Percentiles rank a stretch among this genome's conserved stretches.
These are phyloP conservation scores for Suhomyces coccinellae DNA, from an alignment of 1,139 yeast species.

Conservation along the genomic window DNA sequence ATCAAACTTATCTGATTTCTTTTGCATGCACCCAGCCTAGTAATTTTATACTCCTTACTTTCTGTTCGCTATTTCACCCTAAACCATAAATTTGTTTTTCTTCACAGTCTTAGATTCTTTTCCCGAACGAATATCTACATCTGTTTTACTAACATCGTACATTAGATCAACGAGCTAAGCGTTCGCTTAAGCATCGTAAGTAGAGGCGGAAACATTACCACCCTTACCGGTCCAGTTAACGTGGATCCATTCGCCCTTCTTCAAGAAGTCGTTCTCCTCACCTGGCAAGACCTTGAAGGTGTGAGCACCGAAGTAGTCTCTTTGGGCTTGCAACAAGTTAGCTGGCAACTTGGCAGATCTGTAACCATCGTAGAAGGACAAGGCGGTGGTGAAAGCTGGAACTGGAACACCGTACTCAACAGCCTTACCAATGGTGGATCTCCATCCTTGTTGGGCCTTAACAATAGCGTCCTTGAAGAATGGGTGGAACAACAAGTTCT, in stretches of 20 bases:
- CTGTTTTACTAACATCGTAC: neutral
- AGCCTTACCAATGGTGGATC: conserved; percentile 79
- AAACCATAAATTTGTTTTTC: too few relatives aligned
- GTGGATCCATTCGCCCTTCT: conserved; percentile 84
- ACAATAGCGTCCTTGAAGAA: conserved; percentile 90
- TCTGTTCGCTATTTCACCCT: too few relatives aligned
- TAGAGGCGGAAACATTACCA: conserved; percentile 94
- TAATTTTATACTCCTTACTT: too few relatives aligned
- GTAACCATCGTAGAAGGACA: conserved; percentile 98
- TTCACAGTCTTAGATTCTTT: too few relatives aligned
- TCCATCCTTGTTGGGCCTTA: conserved; percentile 96
- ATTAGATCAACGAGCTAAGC: neutral
- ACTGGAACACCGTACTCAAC: conserved; percentile 89
- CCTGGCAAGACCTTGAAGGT: conserved; percentile 95
- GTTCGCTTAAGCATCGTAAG: conserved; percentile 75
- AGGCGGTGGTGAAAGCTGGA: conserved; percentile 96
- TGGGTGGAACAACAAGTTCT: conserved; percentile 92
- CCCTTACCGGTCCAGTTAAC: conserved; percentile 99
- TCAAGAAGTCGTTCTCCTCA: conserved; percentile 69
- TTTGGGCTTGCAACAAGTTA: conserved; percentile 97
- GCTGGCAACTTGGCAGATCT: conserved; percentile 96
- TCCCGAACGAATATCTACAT: neutral
- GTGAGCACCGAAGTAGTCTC: conserved; percentile 99
- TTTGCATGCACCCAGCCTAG: too few relatives aligned
- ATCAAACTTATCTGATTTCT: too few relatives aligned